Conservation (phyloP, 176 grass and related monocot species). For the Carex scoparia region DNA sequence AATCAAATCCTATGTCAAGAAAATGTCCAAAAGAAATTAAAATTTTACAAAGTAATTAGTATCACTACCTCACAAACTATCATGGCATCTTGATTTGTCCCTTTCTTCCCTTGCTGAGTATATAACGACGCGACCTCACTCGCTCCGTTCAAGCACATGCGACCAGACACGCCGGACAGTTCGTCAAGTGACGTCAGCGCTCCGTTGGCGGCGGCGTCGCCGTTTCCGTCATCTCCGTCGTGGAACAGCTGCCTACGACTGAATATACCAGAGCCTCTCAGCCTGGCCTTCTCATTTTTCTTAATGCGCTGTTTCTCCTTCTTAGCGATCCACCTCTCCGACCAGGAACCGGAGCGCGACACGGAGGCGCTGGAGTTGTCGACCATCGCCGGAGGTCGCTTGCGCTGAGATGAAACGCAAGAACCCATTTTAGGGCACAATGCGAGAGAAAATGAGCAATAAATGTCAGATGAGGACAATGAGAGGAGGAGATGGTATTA, state of each 20-base stretch:
- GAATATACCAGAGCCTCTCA: background rate
- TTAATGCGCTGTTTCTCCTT: slow-evolving; percentile 29
- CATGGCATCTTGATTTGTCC: slow-evolving; percentile 99
- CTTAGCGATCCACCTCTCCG: slow-evolving; percentile 34
- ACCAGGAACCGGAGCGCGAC: slow-evolving; percentile 22
- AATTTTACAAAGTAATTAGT: background rate
- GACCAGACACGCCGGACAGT: slow-evolving; percentile 51
- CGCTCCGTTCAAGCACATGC: slow-evolving; percentile 63
- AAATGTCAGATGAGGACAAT: slow-evolving; percentile 17
- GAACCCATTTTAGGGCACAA: slow-evolving; percentile 60
- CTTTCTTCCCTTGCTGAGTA: slow-evolving; percentile 95
- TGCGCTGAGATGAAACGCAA: slow-evolving; percentile 51
- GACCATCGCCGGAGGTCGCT: slow-evolving; percentile 18
- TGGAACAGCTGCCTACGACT: background rate
- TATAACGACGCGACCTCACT: slow-evolving; percentile 64
- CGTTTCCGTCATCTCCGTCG: slow-evolving; percentile 11
- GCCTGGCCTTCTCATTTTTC: slow-evolving; percentile 27
- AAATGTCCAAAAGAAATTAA: background rate
- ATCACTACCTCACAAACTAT: slow-evolving; percentile 70
- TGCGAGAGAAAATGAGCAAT: slow-evolving; percentile 28
- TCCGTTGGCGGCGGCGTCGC: slow-evolving; percentile 6
- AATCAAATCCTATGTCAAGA: slow-evolving; percentile 18
- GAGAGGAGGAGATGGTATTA: slow-evolving; percentile 15
- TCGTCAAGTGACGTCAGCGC: slow-evolving; percentile 55
- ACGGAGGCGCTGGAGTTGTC: background rate